Evolutionary conservation across 2,329 filamentous ascomycete genomes (phyloP).

Genomic region (Aspergillus melleus): DNA sequence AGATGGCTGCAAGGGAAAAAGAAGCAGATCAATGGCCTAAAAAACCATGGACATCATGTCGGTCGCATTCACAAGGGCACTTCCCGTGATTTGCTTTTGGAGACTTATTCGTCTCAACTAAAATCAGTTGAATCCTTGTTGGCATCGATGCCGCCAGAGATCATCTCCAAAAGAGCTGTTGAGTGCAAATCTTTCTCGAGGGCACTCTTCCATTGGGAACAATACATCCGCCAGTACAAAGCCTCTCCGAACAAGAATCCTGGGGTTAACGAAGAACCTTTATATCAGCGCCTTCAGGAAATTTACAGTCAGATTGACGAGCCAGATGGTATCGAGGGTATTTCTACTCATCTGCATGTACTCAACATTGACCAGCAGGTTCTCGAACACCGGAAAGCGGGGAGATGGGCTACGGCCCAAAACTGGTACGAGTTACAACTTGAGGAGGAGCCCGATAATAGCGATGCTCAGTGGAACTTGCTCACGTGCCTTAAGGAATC

Average conservation of each 20-base stretch:
- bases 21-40: slow-evolving; percentile 45
- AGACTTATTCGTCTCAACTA: slow-evolving; percentile 45
- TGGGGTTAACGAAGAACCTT: slow-evolving; percentile 55
- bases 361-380: slow-evolving; percentile 94
- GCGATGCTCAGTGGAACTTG: slow-evolving; percentile 77
- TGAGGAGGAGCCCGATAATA: slow-evolving; percentile 72
- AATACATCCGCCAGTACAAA: slow-evolving; percentile 69
- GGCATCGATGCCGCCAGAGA: slow-evolving; percentile 65
- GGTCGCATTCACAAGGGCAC: slow-evolving; percentile 31
- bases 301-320: slow-evolving; percentile 98
- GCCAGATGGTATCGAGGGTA: slow-evolving; percentile 92
- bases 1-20: slow-evolving; percentile 83
- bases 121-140: slow-evolving; percentile 72
- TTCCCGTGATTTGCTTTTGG: slow-evolving; percentile 27
- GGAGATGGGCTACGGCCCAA: slow-evolving; percentile 90
- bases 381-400: slow-evolving; percentile 86
- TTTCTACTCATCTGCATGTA: slow-evolving; percentile 80
- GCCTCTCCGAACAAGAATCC: slow-evolving; percentile 50
- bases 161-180: slow-evolving; percentile 81
- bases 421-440: slow-evolving; percentile 96
- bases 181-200: slow-evolving; percentile 91
- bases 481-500: slow-evolving; percentile 89
- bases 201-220: slow-evolving; percentile 91
- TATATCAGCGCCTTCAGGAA: slow-evolving; percentile 79
- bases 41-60: slow-evolving; percentile 26